Conservation (phyloP, 2,329 filamentous ascomycete species). For the Raffaelea deltoideospora region DNA sequence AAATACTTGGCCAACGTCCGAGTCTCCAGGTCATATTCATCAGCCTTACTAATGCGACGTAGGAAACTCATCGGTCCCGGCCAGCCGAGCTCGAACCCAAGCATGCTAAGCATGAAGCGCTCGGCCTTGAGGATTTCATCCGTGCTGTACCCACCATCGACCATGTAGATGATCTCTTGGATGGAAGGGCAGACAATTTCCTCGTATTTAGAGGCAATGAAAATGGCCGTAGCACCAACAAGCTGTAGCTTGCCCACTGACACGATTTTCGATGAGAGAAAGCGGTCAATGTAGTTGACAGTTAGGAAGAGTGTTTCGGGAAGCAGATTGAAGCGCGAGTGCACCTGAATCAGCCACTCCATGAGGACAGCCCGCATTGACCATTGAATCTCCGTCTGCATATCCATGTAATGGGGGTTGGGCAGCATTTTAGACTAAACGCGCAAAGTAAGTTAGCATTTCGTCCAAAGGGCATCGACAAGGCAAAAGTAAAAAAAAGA, state of each 20-base stretch:
- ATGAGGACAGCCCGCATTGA: constrained; percentile 95
- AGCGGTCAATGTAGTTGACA: constrained; percentile 95
- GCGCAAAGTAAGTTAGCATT: constrained; percentile 6
- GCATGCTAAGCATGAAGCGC: constrained; percentile 94
- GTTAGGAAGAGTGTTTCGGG: constrained; percentile 91
- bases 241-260: constrained; percentile 91
- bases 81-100: constrained; percentile 90
- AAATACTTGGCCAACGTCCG: constrained; percentile 96
- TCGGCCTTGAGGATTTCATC: constrained; percentile 96
- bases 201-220: constrained; percentile 95
- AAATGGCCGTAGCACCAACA: constrained; percentile 87
- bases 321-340: constrained; percentile 76
- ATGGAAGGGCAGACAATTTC: constrained; percentile 97
- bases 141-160: constrained; percentile 74
- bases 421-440: constrained; percentile 40
- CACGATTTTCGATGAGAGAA: constrained; percentile 86
- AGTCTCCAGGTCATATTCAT: constrained; percentile 93
- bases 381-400: constrained; percentile 96
- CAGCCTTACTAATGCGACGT: constrained; percentile 91
- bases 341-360: constrained; percentile 96
- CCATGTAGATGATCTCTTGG: constrained; percentile 95
- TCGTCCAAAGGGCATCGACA: no score
- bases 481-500: background rate
- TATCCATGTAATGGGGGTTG: constrained; percentile 89
- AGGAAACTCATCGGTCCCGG: constrained; percentile 99